These are phyloP conservation scores for Lipomyces sp. DNA, from an alignment of 805 yeast species.

Conservation along the genomic window DNA sequence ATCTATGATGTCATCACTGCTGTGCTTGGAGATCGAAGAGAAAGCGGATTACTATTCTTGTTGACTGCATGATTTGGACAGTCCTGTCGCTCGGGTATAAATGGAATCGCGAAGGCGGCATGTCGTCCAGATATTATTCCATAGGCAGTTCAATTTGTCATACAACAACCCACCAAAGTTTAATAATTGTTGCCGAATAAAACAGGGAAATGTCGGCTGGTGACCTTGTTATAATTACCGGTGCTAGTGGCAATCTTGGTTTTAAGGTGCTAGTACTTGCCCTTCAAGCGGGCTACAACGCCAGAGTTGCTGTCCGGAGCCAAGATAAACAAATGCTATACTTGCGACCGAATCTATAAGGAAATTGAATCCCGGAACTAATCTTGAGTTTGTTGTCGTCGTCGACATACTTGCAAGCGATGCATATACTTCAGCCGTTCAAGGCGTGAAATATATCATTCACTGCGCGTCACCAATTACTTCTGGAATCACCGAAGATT, in stretches of 20 bases:
- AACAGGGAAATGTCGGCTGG: background rate
- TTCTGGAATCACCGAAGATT: conserved; percentile 40
- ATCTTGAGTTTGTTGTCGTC: conserved; percentile 7
- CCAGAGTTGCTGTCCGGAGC: conserved; percentile 54
- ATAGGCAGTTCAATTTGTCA: too few relatives aligned
- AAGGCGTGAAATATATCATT: conserved; percentile 11
- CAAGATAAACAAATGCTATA: conserved; percentile 45
- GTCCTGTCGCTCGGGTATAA: too few relatives aligned
- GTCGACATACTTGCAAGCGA: conserved; percentile 18
- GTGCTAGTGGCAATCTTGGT: conserved; percentile 58
- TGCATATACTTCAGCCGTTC: conserved; percentile 19
- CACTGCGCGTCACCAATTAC: conserved; percentile 26
- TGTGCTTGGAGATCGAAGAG: too few relatives aligned
- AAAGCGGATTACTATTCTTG: too few relatives aligned
- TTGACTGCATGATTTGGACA: too few relatives aligned
- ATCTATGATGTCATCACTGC: too few relatives aligned
- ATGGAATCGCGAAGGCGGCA: too few relatives aligned
- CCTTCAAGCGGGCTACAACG: conserved; percentile 49
- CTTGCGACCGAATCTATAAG: conserved; percentile 36
- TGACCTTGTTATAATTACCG: conserved; percentile 50
- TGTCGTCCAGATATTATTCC: too few relatives aligned
- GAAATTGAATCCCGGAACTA: conserved; percentile 33
- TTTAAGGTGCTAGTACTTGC: conserved; percentile 51
- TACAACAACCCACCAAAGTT: too few relatives aligned
- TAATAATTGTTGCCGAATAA: too few relatives aligned